Percentiles rank a stretch among this genome's conserved stretches.
phyloP scores from a whole-genome alignment of 2,329 filamentous ascomycete genomes.

The Coleophoma crateriformis region DNA sequence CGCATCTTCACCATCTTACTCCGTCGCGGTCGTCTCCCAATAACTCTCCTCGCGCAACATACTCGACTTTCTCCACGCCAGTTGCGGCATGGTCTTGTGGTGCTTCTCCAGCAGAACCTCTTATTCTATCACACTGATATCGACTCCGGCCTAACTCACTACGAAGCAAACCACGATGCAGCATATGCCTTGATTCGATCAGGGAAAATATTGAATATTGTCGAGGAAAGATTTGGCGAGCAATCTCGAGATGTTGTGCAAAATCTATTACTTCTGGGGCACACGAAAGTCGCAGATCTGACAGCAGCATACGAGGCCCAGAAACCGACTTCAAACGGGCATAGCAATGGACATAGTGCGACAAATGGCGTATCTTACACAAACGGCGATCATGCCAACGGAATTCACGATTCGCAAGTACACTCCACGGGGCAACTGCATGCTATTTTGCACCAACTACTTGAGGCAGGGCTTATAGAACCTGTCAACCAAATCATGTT shows the following conservation, averaged over 20 bases:
- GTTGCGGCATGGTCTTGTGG: slow-evolving; percentile 73
- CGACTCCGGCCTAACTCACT: slow-evolving; percentile 61
- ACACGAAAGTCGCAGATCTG: slow-evolving; percentile 67
- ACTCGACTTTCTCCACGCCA: slow-evolving; percentile 70
- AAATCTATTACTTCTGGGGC: slow-evolving; percentile 70
- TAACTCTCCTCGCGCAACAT: slow-evolving; percentile 63
- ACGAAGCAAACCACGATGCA: slow-evolving; percentile 75
- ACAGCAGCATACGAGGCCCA: slow-evolving; percentile 50
- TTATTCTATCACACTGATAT: slow-evolving; percentile 66
- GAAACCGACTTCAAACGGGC: slow-evolving; percentile 23
- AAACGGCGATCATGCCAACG: slow-evolving; percentile 6
- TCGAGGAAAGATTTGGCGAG: slow-evolving; percentile 69
- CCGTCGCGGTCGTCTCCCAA: slow-evolving; percentile 70
- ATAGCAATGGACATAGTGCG: slow-evolving; percentile 16
- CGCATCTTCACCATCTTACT: slow-evolving; percentile 79
- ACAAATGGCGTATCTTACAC: slow-evolving; percentile 6
- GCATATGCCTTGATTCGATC: slow-evolving; percentile 79
- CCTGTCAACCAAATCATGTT: slow-evolving; percentile 54
- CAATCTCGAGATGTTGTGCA: slow-evolving; percentile 70
- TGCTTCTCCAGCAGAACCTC: slow-evolving; percentile 85
- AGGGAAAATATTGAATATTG: slow-evolving; percentile 73
- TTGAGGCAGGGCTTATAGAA: slow-evolving; percentile 63
- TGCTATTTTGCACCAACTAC: slow-evolving; percentile 38
- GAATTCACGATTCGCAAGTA: slow-evolving; percentile 11
- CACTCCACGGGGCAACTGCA: slow-evolving; percentile 32